Evolutionary conservation across 768 basidiomycete genomes (phyloP), one percentile per base, ranked within the genome.

Genomic region (Auricularia auricula-judae): DNA sequence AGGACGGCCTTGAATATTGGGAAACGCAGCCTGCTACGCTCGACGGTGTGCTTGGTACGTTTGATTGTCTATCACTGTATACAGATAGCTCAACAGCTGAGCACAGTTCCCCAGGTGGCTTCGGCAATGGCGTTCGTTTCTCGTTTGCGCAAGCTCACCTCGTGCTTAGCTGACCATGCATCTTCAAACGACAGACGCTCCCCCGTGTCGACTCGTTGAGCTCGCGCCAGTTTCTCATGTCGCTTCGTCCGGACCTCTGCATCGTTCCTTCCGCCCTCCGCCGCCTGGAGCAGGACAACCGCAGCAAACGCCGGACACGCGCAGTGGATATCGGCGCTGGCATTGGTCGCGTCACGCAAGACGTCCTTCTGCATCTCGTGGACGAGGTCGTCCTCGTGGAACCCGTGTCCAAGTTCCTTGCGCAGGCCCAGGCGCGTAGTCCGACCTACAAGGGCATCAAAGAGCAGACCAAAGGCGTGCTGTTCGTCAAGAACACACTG

Each of bases 311-410:
- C 29, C 79, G 84, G 58, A 84, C 79, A 34, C 84, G 91, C 56
- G 94, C 90, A 0, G 81, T 99, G 23, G 96, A 99, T 71, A 92
- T 94, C 65, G 96, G 90, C 16, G 94, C 94, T 4, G 96, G 96
- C 11, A 87, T 99, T 60, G 96, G 96, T 11, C 86, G 96, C 62
- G 93, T 97, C 34, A 96, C 94, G 0, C 79, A 84, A 2, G 86
- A 90, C 68, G 91, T 94, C 12, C 84, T 99, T 39, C 83, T 98
- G n/a, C 89, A 88, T 70, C 86, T 98, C 63, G 83, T 94, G 67
- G 82, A 86, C 29, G 88, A 93, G 68, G 92, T 98, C 60, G 86
- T 93, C 54, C 83, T 96, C 63, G 81, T 96, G 64, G 96, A 98
- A 74, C 97, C 96, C 3, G 91, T 93, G 1, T 81, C 80, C 14